Percentiles rank a stretch among this genome's conserved stretches.
Evolutionary conservation across 2,329 filamentous ascomycete species (phyloP).

Genomic region (Waltergamsia citrina): DNA sequence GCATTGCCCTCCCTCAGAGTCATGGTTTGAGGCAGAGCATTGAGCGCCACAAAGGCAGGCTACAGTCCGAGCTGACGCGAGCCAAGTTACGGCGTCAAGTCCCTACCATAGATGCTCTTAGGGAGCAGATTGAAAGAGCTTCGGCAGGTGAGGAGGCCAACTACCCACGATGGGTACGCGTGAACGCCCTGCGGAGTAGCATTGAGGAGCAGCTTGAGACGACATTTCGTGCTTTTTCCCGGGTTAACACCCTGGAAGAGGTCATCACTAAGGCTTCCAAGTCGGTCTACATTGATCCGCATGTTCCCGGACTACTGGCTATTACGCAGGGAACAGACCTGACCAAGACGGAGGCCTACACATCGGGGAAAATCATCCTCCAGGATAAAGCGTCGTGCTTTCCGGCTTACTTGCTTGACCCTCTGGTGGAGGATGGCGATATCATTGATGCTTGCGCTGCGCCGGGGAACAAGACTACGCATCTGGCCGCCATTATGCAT

Average conservation of each 20-base stretch:
- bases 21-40: constrained; percentile 72
- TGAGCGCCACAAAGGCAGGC: constrained; percentile 70
- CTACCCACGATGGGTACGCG: constrained; percentile 84
- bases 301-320: constrained; percentile 78
- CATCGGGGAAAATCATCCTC: constrained; percentile 68
- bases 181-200: constrained; percentile 70
- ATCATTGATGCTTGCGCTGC: constrained; percentile 91
- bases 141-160: constrained; percentile 39
- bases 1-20: constrained; percentile 69
- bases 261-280: constrained; percentile 39
- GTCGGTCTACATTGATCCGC: constrained; percentile 61
- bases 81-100: constrained; percentile 64
- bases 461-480: constrained; percentile 95
- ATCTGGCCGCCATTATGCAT: constrained; percentile 67
- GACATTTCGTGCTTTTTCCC: constrained; percentile 59
- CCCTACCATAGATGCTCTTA: constrained; percentile 57
- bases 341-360: constrained; percentile 64
- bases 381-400: constrained; percentile 98
- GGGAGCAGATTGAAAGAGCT: constrained; percentile 42
- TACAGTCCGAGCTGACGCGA: constrained; percentile 76
- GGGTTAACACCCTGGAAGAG: constrained; percentile 44
- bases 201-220: constrained; percentile 63
- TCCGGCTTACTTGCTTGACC: constrained; percentile 78
- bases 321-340: constrained; percentile 65
- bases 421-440: constrained; percentile 57